Base-by-base conservation (phyloP, 345 rosid genomes). In the Salix koriyanagi region DNA sequence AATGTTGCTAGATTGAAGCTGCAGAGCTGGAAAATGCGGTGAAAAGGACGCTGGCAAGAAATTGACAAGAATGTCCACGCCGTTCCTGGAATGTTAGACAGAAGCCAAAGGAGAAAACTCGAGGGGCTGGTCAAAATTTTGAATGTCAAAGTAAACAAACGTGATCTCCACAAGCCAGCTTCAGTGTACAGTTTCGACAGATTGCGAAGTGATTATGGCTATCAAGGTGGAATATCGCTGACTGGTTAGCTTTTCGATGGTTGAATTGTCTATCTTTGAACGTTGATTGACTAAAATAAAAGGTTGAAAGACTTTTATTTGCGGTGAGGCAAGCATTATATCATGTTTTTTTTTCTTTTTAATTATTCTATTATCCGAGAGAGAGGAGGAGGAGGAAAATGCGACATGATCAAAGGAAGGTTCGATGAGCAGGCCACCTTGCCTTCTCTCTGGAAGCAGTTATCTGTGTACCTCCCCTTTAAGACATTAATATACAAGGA, bases 11-110 rank as follows among this genome's bases (percentile, higher is more conserved):
- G 96, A 81, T 84, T 30, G 83, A 70, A 79, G 92, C 79, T 32
- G 90, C 68, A 65, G 86, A 83, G 58, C 77, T 89, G 50, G 88
- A 88, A 73, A 74, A 77, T 18, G 88, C 58, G 46, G 85, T 91
- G 65, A 78, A 80, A 48, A 72, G 67, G 71, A 77, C 83, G 30
- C 81, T 93, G 30, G 77, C 28, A 77, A 2, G 89, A 87, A 72
- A 83, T 71, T 56, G 87, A 87, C 75, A 32, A 83, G 88, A 87
- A 34, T 75, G 75, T 56, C 80, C 52, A 1, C 58, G 72, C 46
- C 42, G 52, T 36, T 36, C 70, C 84, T 66, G 34, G 79, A 83
- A 78, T 69, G 73, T 73, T 71, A 68, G 72, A 30, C 12, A n/a
- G 23, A 21, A 54, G 60, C 52, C 52, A 46, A 54, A 54, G 64